Percentiles rank a stretch among this genome's conserved stretches.
phyloP scores from a whole-genome alignment of 495 filamentous ascomycete genomes.

The Letharia columbiana region DNA sequence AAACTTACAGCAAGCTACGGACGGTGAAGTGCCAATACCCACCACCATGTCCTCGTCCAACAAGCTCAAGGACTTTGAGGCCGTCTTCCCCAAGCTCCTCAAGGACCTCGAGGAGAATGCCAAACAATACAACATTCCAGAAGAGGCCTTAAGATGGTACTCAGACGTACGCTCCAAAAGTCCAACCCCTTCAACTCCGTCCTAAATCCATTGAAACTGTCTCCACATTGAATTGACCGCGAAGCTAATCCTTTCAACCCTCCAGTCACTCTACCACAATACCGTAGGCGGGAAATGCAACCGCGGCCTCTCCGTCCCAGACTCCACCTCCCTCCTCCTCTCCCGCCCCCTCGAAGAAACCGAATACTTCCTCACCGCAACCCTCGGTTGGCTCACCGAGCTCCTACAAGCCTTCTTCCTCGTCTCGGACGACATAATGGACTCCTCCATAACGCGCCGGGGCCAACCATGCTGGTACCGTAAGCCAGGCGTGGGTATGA shows the following conservation, averaged over 20 bases:
- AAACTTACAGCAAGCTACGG: neutral
- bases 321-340: conserved; percentile 75
- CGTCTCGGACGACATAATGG: conserved; percentile 98
- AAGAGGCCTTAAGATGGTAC: conserved; percentile 79
- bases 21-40: neutral
- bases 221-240: too few relatives aligned
- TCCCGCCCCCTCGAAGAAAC: conserved; percentile 41
- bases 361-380: conserved; percentile 27
- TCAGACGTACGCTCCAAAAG: conserved; percentile 51
- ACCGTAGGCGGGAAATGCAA: conserved; percentile 94
- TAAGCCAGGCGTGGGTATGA: conserved; percentile 73
- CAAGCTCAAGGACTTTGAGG: conserved; percentile 70
- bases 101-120: conserved; percentile 67
- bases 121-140: conserved; percentile 70
- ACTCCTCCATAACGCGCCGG: conserved; percentile 83
- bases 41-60: conserved; percentile 34
- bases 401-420: conserved; percentile 98
- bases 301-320: conserved; percentile 94
- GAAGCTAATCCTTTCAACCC: neutral
- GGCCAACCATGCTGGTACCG: conserved; percentile 94
- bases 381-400: conserved; percentile 92
- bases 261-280: conserved; percentile 72
- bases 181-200: too few relatives aligned
- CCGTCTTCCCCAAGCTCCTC: conserved; percentile 71
- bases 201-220: too few relatives aligned